Percentiles rank a stretch among this genome's conserved stretches.
Evolutionary conservation across 2,329 filamentous ascomycete genomes (phyloP).

Genomic region (Ophiostoma pallidulum): DNA sequence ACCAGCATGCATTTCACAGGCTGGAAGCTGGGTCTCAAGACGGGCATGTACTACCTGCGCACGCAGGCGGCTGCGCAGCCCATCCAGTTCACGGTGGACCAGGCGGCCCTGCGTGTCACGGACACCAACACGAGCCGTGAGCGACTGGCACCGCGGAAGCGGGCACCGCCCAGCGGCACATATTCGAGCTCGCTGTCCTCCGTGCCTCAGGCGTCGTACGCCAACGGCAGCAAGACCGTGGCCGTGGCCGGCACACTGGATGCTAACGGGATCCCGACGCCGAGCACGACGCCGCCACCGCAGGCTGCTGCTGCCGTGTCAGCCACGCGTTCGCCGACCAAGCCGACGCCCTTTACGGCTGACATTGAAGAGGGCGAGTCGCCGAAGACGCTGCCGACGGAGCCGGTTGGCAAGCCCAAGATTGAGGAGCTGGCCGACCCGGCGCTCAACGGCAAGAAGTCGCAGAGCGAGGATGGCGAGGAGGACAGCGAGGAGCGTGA

Average conservation of each 20-base stretch:
- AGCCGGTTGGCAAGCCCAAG: slow-evolving; percentile 52
- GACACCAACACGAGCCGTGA: slow-evolving; percentile 69
- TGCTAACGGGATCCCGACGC: slow-evolving; percentile 59
- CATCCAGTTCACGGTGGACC: slow-evolving; percentile 98
- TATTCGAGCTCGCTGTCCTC: slow-evolving; percentile 51
- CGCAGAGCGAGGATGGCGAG: slow-evolving; percentile 64
- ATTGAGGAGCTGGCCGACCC: slow-evolving; percentile 56
- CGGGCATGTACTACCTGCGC: slow-evolving; percentile 99
- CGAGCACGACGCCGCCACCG: slow-evolving; percentile 56
- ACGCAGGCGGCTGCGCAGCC: slow-evolving; percentile 94
- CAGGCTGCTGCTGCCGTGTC: slow-evolving; percentile 28
- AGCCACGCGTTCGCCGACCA: slow-evolving; percentile 46
- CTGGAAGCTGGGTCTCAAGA: slow-evolving; percentile 99
- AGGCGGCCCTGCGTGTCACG: slow-evolving; percentile 80
- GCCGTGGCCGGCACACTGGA: slow-evolving; percentile 29
- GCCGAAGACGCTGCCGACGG: slow-evolving; percentile 66
- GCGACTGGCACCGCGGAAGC: slow-evolving; percentile 59
- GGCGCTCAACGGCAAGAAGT: slow-evolving; percentile 38
- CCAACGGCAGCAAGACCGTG: slow-evolving; percentile 31
- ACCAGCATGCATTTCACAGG: slow-evolving; percentile 99
- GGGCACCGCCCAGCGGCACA: slow-evolving; percentile 45
- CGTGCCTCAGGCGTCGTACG: slow-evolving; percentile 59
- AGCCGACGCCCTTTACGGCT: slow-evolving; percentile 62
- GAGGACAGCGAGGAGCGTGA: slow-evolving; percentile 66
- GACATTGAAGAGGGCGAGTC: slow-evolving; percentile 69